A percentile compares a stretch with the other conserved stretches of the same genome.
These are phyloP conservation scores for Colletotrichum agaves DNA, from an alignment of 2,329 filamentous ascomycete genomes.

Conservation along the genomic window DNA sequence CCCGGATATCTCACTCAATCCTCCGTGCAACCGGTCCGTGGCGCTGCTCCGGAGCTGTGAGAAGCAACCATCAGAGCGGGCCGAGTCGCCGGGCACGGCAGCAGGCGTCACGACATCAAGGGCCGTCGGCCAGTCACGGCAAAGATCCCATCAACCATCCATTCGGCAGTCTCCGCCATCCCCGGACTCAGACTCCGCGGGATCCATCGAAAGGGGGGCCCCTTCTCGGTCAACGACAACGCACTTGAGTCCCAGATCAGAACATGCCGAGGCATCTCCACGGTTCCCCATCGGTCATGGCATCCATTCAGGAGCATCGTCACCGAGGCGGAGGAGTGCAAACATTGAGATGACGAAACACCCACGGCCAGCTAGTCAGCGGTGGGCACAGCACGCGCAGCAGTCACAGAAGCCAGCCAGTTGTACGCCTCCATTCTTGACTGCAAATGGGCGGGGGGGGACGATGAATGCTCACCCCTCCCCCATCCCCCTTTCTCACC, in stretches of 20 bases:
- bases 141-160: not conserved
- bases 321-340: not conserved
- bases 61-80: not conserved
- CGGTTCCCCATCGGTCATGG: not conserved
- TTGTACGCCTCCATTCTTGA: not conserved
- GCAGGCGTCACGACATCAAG: not conserved
- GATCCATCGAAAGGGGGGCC: not conserved
- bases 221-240: conserved; percentile 9
- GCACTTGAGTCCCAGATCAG: not conserved
- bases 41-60: no score
- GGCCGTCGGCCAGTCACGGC: not conserved
- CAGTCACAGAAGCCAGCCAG: no score
- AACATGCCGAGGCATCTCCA: not conserved
- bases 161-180: conserved; percentile 5
- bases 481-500: not conserved
- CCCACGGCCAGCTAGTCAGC: not conserved
- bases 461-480: not conserved
- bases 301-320: not conserved
- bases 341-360: not conserved
- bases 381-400: no score
- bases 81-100: not conserved
- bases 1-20: no score
- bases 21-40: no score
- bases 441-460: not conserved
- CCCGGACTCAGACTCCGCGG: not conserved